Evolutionary conservation across 1,284 basidiomycete genomes (phyloP), one percentile per base, ranked within the genome.

Genomic region (Microstroma glucosiphilum): DNA sequence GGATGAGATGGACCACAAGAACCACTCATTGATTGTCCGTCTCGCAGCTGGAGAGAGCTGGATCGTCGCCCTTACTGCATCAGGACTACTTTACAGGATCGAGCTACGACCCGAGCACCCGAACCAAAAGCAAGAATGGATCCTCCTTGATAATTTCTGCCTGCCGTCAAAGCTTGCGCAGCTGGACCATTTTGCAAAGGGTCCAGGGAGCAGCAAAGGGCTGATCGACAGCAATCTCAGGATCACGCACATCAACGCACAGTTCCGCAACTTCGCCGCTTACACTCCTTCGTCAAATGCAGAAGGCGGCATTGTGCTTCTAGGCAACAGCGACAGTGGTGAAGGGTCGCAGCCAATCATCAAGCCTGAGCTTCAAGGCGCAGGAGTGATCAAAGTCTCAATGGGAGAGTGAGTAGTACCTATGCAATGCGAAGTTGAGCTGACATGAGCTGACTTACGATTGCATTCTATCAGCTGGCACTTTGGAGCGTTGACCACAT

Each of bases 331-430:
- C 15, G 17, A 54, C 17, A 23, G 65, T 66, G 77, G 26, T 79
- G 80, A 19, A 81, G 37, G 15, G 26, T 55, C 48, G 0, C 41
- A 57, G 1, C 88, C 90, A 1, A 82, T 83, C 40, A 81, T 89
- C 64, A 83, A 89, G 2, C 86, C 88, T 0, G 84, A 83, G 23
- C 81, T 94, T 21, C 89, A 92, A 70, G 84, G 88, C 69, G 84
- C 82, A 65, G 82, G 83, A 46, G 84, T 93, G 60, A 91, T 93
- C 66, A 89, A 89, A 60, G 87, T 92, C 60, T 86, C 88, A 9
- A 83, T 91, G 55, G 92, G 92, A 4, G 91, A 96, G 79, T 93
- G 92, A 79, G 43, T 48, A 4, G 17, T 3, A 48, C 17, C 9
- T 9, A 3, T 3, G 30, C 9, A 37, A 4, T 9, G 30, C 3